Evolutionary conservation across 1,284 basidiomycete species (phyloP).

Genomic region (Ustilago shanxiensis): DNA sequence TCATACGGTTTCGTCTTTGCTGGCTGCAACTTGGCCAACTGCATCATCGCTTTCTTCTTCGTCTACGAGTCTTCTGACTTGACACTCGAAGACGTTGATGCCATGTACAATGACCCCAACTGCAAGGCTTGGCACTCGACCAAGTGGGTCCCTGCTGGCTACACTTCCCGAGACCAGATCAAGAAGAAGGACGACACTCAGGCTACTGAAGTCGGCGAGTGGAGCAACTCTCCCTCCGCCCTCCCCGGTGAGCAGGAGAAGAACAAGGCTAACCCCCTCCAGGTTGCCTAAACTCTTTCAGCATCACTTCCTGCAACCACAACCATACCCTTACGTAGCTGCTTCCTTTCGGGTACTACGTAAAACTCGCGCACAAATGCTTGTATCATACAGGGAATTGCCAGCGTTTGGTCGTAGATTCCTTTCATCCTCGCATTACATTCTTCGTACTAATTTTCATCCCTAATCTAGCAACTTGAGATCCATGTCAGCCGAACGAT

Average conservation of each 20-base stretch:
- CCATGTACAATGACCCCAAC: constrained; percentile 80
- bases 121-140: constrained; percentile 79
- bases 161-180: constrained; percentile 56
- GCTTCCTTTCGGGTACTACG: background rate
- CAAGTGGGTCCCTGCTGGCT: constrained; percentile 70
- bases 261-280: constrained; percentile 55
- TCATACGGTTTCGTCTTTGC: constrained; percentile 82
- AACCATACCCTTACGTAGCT: background rate
- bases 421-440: background rate
- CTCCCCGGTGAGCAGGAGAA: constrained; percentile 54
- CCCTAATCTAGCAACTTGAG: background rate
- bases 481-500: background rate
- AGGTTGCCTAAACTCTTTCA: constrained; percentile 23
- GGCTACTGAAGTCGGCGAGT: constrained; percentile 52
- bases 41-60: constrained; percentile 80
- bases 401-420: constrained; percentile 1
- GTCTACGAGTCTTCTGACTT: constrained; percentile 81
- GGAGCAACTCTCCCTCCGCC: constrained; percentile 52
- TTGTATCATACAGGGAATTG: background rate
- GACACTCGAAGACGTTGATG: constrained; percentile 79
- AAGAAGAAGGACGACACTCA: constrained; percentile 50
- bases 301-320: background rate
- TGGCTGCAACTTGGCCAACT: constrained; percentile 73
- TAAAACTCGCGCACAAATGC: background rate
- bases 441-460: background rate